Evolutionary conservation across 2,329 filamentous ascomycete genomes (phyloP).

Genomic region (Thielaviopsis musarum): DNA sequence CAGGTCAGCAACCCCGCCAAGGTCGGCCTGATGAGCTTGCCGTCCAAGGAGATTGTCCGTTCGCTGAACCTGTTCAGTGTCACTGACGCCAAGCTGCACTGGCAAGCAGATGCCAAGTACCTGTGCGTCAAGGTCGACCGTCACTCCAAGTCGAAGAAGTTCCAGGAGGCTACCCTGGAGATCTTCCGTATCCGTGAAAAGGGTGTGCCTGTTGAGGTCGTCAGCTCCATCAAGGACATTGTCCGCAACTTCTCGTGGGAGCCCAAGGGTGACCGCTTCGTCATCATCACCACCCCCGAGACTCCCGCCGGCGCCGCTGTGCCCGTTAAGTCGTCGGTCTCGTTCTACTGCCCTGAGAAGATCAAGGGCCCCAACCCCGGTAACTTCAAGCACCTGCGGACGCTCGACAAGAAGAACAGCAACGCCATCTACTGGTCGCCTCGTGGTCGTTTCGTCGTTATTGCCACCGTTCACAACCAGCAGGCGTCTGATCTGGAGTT

Average conservation of each 20-base stretch:
- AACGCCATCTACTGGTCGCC: constrained; percentile 99
- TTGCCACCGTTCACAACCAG: constrained; percentile 82
- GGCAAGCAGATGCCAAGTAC: constrained; percentile 89
- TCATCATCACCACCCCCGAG: constrained; percentile 90
- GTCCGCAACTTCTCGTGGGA: constrained; percentile 99
- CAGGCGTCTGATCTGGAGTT: constrained; percentile 95
- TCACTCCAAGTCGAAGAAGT: constrained; percentile 98
- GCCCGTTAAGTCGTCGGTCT: constrained; percentile 80
- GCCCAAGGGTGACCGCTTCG: constrained; percentile 91
- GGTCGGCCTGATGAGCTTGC: constrained; percentile 90
- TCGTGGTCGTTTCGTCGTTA: constrained; percentile 82
- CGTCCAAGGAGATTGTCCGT: constrained; percentile 83
- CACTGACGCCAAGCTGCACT: constrained; percentile 92
- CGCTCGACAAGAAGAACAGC: constrained; percentile 97
- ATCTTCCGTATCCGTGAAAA: constrained; percentile 97
- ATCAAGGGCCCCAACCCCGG: constrained; percentile 63
- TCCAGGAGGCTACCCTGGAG: constrained; percentile 86
- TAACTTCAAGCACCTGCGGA: constrained; percentile 93
- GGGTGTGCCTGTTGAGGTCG: constrained; percentile 93
- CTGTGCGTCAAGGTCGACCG: constrained; percentile 97
- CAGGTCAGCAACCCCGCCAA: constrained; percentile 95
- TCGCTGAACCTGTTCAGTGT: constrained; percentile 97
- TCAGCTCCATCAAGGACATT: constrained; percentile 93
- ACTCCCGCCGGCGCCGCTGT: constrained; percentile 62
- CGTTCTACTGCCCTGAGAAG: constrained; percentile 96